Percentiles rank a stretch among this genome's conserved stretches.
These are phyloP conservation scores for Ogataea saltuana DNA, from an alignment of 805 yeast species.

Conservation along the genomic window DNA sequence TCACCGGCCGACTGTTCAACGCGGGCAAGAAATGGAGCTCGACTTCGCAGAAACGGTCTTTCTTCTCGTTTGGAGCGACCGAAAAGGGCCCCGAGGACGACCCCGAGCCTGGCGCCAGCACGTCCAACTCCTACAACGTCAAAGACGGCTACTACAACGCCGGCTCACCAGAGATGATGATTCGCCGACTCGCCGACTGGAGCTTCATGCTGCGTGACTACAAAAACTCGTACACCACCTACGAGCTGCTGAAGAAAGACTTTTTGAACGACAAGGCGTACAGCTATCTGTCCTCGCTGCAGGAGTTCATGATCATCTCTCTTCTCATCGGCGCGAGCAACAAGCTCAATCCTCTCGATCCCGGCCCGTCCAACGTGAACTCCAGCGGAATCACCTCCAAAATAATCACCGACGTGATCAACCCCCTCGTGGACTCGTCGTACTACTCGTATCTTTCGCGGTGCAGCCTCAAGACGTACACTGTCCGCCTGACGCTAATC, in stretches of 20 bases:
- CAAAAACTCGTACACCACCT: conserved; percentile 77
- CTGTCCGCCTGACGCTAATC: conserved; percentile 64
- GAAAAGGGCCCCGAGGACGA: conserved; percentile 9
- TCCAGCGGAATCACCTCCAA: conserved; percentile 41
- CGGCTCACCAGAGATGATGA: conserved; percentile 65
- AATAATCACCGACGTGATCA: conserved; percentile 53
- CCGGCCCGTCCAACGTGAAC: conserved; percentile 25
- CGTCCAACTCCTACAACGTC: conserved; percentile 41
- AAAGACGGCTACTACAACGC: conserved; percentile 60
- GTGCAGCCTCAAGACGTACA: conserved; percentile 65
- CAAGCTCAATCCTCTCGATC: conserved; percentile 45
- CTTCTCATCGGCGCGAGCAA: conserved; percentile 58
- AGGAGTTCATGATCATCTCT: conserved; percentile 82
- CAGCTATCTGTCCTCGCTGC: conserved; percentile 77
- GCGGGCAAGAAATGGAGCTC: conserved; percentile 60
- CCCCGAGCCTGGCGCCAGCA: conserved; percentile 7
- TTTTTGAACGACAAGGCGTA: conserved; percentile 76
- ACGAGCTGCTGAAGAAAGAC: conserved; percentile 80
- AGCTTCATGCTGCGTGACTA: conserved; percentile 88
- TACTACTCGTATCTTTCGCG: conserved; percentile 75
- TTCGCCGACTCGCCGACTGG: conserved; percentile 90
- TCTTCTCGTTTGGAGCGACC: conserved; percentile 34
- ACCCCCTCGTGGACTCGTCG: conserved; percentile 67
- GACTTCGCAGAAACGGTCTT: conserved; percentile 32
- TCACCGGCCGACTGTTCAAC: conserved; percentile 67